Percentiles rank a stretch among this genome's conserved stretches.
Conservation (phyloP, 441 rosid species). For the Raphanus hybrid region DNA sequence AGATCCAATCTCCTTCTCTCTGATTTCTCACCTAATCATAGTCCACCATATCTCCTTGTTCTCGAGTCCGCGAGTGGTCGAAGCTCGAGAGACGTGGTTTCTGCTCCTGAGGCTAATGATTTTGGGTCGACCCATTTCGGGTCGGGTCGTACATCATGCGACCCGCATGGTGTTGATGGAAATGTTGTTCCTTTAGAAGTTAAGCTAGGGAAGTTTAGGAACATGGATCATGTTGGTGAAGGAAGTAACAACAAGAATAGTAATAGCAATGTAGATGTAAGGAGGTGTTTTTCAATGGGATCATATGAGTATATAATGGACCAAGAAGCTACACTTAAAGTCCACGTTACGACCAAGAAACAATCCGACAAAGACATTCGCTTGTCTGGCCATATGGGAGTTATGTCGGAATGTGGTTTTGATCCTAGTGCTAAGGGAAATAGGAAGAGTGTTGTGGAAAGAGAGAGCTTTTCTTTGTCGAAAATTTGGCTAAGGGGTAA, state of each 20-base stretch:
- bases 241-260: slow-evolving; percentile 50
- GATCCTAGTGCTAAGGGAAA: slow-evolving; percentile 46
- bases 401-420: slow-evolving; percentile 48
- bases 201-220: slow-evolving; percentile 85
- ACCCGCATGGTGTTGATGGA: slow-evolving; percentile 41
- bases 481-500: slow-evolving; percentile 80
- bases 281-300: slow-evolving; percentile 94
- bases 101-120: slow-evolving; percentile 43
- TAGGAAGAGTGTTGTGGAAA: slow-evolving; percentile 50
- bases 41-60: slow-evolving; percentile 61
- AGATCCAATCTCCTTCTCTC: slow-evolving; percentile 67
- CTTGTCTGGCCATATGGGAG: slow-evolving; percentile 59
- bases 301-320: slow-evolving; percentile 88
- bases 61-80: slow-evolving; percentile 80
- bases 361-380: slow-evolving; percentile 55
- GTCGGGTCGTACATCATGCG: slow-evolving; percentile 50
- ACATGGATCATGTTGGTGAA: slow-evolving; percentile 70
- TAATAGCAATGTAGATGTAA: slow-evolving; percentile 50
- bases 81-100: slow-evolving; percentile 70
- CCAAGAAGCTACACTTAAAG: slow-evolving; percentile 71
- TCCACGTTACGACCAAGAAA: slow-evolving; percentile 75
- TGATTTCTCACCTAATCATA: slow-evolving; percentile 59
- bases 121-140: slow-evolving; percentile 54
- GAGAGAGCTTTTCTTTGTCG: slow-evolving; percentile 83
- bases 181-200: slow-evolving; percentile 64